phyloP scores from a whole-genome alignment of 139 green algal genomes.

The Chlamydomonas sp. region DNA sequence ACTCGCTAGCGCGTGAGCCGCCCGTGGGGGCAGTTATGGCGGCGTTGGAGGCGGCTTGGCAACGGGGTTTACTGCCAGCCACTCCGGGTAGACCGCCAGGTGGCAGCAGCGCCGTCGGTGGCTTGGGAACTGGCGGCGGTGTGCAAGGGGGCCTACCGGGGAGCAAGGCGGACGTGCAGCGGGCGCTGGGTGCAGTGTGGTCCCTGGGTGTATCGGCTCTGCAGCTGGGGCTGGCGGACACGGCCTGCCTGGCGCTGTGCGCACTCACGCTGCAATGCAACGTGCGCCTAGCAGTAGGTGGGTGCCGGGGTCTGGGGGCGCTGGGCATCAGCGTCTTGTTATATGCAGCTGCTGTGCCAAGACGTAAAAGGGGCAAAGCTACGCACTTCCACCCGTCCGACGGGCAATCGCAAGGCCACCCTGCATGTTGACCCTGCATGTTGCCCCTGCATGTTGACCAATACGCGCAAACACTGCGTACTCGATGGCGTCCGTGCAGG shows the following conservation, averaged over 20 bases:
- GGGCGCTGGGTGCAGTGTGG: background rate
- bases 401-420: too few relatives aligned
- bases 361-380: too few relatives aligned
- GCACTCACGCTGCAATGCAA: background rate
- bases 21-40: background rate
- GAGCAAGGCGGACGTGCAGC: background rate
- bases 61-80: background rate
- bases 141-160: too few relatives aligned
- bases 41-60: background rate
- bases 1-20: background rate
- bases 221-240: background rate
- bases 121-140: background rate
- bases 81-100: too few relatives aligned
- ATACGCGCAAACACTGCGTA: too few relatives aligned
- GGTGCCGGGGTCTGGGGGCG: background rate
- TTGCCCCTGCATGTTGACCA: too few relatives aligned
- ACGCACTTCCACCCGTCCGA: too few relatives aligned
- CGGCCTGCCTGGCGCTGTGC: constrained; percentile 11
- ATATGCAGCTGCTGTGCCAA: too few relatives aligned
- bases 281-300: background rate
- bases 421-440: too few relatives aligned
- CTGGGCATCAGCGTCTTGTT: too few relatives aligned
- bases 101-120: background rate
- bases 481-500: background rate
- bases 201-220: background rate